Evolutionary conservation across 129 eudicot species (phyloP), one percentile per base, ranked within the genome.

Genomic region (Artemisia annua): DNA sequence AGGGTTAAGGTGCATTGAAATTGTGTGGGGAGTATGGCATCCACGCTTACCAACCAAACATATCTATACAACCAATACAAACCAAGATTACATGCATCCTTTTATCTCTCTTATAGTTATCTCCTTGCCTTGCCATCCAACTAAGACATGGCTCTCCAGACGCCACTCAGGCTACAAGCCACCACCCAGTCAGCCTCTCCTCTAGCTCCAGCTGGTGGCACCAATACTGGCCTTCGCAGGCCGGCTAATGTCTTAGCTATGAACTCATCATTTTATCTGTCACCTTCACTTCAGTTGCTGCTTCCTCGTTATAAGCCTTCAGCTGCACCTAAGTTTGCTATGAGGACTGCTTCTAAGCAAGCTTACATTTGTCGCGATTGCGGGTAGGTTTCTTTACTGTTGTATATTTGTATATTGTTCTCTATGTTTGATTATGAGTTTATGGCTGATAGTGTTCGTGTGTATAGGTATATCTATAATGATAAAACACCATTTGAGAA

Each of bases 341-440:
- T 94, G 99, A 87, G 99, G 30, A 58, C 87, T 16, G 94, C 99
- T 72, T 83, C 97, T 66, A 94, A 88, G 71, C 97, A 89, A 78
- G 78, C 99, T 74, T 94, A 94, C 58, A 90, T 94, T 65, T 94
- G 99, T 79, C 96, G 99, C 7, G 99, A 94, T 58, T 94, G 99
- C 84, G 97, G 99, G 99, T 94, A 64, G 67, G 49, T 39, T 20
- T 11, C 2, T 49, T 3, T 6, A 44, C 50, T 49, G 7, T 97
- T 71, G n/a, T n/a, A n/a, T n/a, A n/a, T n/a, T n/a, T 57, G 66
- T 61, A 0, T 30, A 2, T 66, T 64, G 57, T 58, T 15, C n/a
- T n/a, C n/a, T n/a, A n/a, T n/a, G 32, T 73, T 43, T 59, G 44
- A 48, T 12, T 17, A 14, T 59, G 17, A 48, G 73, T 57, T 39